Evolutionary conservation across 169 alveolate species (phyloP).

Genomic region (Plasmodium ovale): DNA sequence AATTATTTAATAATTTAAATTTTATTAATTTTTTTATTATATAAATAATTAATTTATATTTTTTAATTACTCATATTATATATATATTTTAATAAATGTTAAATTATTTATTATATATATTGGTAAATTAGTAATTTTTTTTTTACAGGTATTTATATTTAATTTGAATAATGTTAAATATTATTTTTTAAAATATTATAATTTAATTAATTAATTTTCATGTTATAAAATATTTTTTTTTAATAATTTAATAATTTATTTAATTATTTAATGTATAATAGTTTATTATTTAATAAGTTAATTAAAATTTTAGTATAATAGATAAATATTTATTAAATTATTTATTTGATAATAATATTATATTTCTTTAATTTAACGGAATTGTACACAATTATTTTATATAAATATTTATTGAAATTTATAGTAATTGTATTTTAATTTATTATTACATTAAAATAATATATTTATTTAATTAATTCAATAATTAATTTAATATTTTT

Average conservation of each 20-base stretch:
- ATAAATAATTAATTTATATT: too few species aligned
- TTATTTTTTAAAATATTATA: not conserved
- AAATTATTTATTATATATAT: not conserved
- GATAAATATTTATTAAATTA: not conserved
- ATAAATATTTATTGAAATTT: too few species aligned
- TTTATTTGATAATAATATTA: not conserved
- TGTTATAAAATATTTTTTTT: not conserved
- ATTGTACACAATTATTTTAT: too few species aligned
- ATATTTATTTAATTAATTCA: too few species aligned
- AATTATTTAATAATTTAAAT: not conserved
- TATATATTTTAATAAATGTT: not conserved
- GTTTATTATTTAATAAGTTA: too few species aligned
- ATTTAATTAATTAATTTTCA: not conserved
- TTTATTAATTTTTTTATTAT: not conserved
- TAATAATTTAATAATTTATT: not conserved
- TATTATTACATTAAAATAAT: too few species aligned
- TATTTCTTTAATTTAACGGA: too few species aligned
- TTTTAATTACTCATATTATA: not conserved
- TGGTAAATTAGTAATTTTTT: not conserved
- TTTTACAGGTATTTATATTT: not conserved
- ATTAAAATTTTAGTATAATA: not conserved
- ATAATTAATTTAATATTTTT: too few species aligned
- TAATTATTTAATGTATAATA: not conserved
- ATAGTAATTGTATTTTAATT: too few species aligned
- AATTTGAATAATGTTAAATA: not conserved